Conservation (phyloP, 73 alveolate genomes). For the Uronychia binucleata region DNA sequence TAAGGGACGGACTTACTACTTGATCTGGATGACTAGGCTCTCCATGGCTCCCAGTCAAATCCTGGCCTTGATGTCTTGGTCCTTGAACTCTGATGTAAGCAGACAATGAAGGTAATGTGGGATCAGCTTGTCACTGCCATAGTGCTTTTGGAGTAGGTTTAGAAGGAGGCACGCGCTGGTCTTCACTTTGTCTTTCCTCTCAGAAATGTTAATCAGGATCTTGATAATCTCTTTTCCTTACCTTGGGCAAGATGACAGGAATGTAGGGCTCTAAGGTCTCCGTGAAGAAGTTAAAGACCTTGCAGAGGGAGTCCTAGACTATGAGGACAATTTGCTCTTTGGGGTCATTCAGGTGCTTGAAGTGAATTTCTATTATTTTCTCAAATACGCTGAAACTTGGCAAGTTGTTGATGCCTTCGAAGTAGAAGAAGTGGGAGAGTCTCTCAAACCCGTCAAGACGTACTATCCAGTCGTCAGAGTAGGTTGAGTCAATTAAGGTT, state of each 20-base stretch:
- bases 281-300: conserved; percentile 12
- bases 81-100: background rate
- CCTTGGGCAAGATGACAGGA: conserved; percentile 20
- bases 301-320: conserved; percentile 15
- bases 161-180: conserved; percentile 16
- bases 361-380: conserved; percentile 19
- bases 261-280: conserved; percentile 39
- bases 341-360: conserved; percentile 37
- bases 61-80: no score
- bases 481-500: background rate
- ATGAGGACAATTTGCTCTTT: conserved; percentile 11
- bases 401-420: conserved; percentile 8
- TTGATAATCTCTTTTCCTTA: background rate
- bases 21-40: no score
- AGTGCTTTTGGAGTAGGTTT: conserved; percentile 14
- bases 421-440: background rate
- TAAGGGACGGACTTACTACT: no score
- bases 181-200: conserved; percentile 16
- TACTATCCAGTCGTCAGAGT: background rate
- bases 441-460: conserved; percentile 7
- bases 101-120: background rate
- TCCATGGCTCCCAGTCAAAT: background rate
- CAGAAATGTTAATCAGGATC: conserved; percentile 15
- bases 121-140: conserved; percentile 41
- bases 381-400: conserved; percentile 14